Evolutionary conservation across 441 rosid species (phyloP).

Genomic region (Euphorbia schlechtendalii): DNA sequence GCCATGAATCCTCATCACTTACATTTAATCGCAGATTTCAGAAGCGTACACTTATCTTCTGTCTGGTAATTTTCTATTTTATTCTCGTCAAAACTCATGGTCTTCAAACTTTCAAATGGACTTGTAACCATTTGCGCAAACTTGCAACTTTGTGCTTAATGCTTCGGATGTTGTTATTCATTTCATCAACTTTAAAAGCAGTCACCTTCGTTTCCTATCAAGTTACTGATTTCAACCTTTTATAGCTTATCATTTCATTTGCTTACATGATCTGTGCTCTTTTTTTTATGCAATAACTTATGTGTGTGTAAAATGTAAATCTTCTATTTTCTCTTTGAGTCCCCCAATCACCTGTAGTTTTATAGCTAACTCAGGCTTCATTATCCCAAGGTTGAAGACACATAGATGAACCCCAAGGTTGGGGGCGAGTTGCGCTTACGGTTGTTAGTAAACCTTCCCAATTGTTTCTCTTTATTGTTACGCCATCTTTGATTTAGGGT

Average conservation of each 20-base stretch:
- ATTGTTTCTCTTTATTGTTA: background rate
- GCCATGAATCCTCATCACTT: background rate
- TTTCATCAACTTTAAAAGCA: background rate
- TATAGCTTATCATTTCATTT: background rate
- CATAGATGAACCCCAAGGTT: constrained; percentile 16
- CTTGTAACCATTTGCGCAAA: constrained; percentile 11
- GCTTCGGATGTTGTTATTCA: constrained; percentile 5
- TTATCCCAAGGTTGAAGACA: constrained; percentile 20
- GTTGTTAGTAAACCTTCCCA: constrained; percentile 11
- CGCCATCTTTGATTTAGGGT: background rate
- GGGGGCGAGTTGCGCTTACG: constrained; percentile 17
- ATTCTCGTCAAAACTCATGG: constrained; percentile 22
- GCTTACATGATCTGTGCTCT: background rate
- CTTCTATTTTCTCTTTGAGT: background rate
- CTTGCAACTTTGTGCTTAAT: constrained; percentile 1
- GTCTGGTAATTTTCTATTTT: constrained; percentile 44
- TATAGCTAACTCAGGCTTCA: constrained; percentile 20
- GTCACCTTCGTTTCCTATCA: constrained; percentile 3
- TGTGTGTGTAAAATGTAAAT: too few species aligned
- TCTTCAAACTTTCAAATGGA: constrained; percentile 41
- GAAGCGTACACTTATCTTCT: constrained; percentile 60
- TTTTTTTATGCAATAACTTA: too few species aligned
- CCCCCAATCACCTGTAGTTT: constrained; percentile 20
- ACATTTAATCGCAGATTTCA: constrained; percentile 47
- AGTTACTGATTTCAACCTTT: constrained; percentile 8